Conservation (phyloP, 2,329 filamentous ascomycete species). For the Biscogniauxia sp. region DNA sequence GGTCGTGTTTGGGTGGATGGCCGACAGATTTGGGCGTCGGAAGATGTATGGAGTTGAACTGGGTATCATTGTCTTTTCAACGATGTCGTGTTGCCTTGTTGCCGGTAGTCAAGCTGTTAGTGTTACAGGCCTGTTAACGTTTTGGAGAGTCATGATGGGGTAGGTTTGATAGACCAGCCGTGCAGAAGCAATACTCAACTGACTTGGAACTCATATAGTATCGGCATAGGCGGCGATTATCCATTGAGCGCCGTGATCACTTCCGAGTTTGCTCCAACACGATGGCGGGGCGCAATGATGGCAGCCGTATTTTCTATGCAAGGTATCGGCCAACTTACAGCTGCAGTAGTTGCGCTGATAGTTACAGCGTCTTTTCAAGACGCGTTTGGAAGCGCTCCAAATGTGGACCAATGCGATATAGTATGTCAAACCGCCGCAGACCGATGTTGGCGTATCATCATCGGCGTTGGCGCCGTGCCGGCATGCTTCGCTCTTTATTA, state of each 20-base stretch:
- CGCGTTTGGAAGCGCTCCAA: conserved; percentile 43
- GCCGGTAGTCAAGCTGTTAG: conserved; percentile 60
- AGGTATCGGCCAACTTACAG: conserved; percentile 73
- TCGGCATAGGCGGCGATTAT: conserved; percentile 81
- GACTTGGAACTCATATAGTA: conserved; percentile 43
- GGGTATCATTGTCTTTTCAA: conserved; percentile 68
- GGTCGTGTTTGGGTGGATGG: conserved; percentile 72
- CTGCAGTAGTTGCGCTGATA: conserved; percentile 68
- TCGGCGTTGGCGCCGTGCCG: conserved; percentile 75
- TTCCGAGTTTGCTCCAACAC: conserved; percentile 79
- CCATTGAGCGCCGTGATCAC: conserved; percentile 79
- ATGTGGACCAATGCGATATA: conserved; percentile 51
- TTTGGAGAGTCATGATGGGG: conserved; percentile 74
- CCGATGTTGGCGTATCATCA: conserved; percentile 78
- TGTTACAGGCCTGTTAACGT: conserved; percentile 61
- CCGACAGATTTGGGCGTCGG: conserved; percentile 72
- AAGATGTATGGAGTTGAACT: conserved; percentile 81
- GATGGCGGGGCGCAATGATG: conserved; percentile 82
- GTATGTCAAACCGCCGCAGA: conserved; percentile 70
- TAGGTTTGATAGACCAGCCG: conserved; percentile 14
- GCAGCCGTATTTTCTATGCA: conserved; percentile 84
- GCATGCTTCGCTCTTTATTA: conserved; percentile 81
- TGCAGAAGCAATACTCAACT: conserved; percentile 4
- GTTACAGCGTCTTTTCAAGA: conserved; percentile 63
- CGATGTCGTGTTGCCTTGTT: conserved; percentile 63